Base-by-base conservation (phyloP, 805 yeast species). In the Starmerella stigmatis region DNA sequence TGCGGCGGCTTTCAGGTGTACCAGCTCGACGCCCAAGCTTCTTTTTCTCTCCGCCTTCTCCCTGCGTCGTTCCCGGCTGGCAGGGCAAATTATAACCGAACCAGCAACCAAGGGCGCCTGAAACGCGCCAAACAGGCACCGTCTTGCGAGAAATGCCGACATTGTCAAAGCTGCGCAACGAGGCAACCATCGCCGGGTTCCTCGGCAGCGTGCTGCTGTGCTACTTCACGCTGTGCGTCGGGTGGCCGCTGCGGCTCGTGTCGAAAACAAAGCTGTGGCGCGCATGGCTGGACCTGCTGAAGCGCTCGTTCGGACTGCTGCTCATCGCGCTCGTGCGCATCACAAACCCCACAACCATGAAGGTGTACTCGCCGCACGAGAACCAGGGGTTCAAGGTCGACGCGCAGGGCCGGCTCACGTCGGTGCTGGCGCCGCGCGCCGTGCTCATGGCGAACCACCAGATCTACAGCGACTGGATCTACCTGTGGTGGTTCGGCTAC, bases 381-480 rank as follows among this genome's bases (percentile, higher is more conserved):
- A 19, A 23, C 40, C 25, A 42, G 36, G 19, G 38, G 28, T 38
- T 48, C 39, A 34, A 34, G 21, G 32, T 43, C 32, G 23, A 35
- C 5, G n/a, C 26, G 15, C 20, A 46, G 27, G 52, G 54, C 40
- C 26, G 17, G 23, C 41, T 55, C 26, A 39, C 43, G 34, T 34
- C 53, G 19, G 47, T 54, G 11, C 56, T 79, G 35, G 61, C 68
- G 7, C 74, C 73, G 17, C 71, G 77, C 31, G 71, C 83, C 0
- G 71, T 89, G 2, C 60, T 81, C 37, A 79, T 88, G 28, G 76
- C 92, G n/a, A 89, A 89, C 60, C 97, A 89, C 63, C 96, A 88
- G 64, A 80, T 89, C 20, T 89, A 89, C 61, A 78, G 89, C 3
- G 98, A 89, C 61, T 89, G 98, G 98, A 70, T 82, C 10, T 86